phyloP scores from a whole-genome alignment of 202 grass and related monocot species.

The Miscanthus sacchariflorus region DNA sequence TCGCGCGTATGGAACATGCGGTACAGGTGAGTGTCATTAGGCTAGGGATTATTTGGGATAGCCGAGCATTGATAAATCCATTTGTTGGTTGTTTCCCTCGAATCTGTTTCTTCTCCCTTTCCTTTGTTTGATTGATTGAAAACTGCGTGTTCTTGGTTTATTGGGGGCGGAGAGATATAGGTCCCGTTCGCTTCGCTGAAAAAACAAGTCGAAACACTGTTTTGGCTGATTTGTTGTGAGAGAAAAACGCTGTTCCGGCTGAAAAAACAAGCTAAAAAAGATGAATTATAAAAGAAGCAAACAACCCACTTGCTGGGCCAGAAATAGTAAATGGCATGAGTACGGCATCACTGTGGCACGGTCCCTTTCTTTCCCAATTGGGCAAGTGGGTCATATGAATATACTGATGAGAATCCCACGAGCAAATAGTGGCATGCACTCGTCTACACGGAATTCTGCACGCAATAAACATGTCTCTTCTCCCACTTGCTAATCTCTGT shows the following conservation, averaged over 20 bases:
- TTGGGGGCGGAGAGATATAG: background rate
- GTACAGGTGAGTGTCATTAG: conserved; percentile 62
- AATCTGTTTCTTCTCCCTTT: background rate
- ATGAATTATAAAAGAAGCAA: too few species aligned
- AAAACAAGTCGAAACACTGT: too few species aligned
- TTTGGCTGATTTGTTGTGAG: too few species aligned
- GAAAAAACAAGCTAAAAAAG: too few species aligned
- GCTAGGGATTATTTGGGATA: background rate
- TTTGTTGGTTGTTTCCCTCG: background rate
- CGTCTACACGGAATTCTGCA: conserved; percentile 4
- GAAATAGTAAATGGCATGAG: conserved; percentile 53
- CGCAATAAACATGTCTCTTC: conserved; percentile 8
- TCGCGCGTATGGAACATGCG: conserved; percentile 93
- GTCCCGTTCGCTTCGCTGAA: too few species aligned
- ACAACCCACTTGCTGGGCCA: background rate
- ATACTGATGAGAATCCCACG: conserved; percentile 39
- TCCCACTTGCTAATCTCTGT: background rate
- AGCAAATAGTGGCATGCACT: conserved; percentile 54
- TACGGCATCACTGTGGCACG: conserved; percentile 16
- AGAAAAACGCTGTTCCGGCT: too few species aligned
- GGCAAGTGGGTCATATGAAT: conserved; percentile 64
- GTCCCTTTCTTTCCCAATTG: conserved; percentile 58
- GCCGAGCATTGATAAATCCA: conserved; percentile 6
- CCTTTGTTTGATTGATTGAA: background rate
- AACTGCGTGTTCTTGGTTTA: conserved; percentile 28